Base-by-base conservation (phyloP, 1,139 yeast genomes). In the Fermentozyma sake region DNA sequence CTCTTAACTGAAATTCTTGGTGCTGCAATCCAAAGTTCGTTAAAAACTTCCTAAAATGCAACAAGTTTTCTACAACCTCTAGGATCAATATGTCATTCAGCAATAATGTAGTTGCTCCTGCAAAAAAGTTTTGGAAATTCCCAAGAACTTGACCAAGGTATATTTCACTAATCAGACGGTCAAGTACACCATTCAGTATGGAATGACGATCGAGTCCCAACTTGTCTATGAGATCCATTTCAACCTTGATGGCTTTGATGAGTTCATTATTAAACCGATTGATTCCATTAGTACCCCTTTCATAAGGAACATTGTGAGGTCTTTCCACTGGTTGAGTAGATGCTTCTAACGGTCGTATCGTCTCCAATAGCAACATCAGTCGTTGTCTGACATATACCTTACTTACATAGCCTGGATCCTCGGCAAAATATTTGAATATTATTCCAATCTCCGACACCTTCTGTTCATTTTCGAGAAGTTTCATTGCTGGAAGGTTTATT, bases 251-350 rank as follows among this genome's bases (percentile, higher is more conserved):
- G 24, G 69, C 64, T 6, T 67, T 65, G 20, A 65, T 48, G 8
- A 79, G 46, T 2, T 79, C 79, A 18, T 65, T 71, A 6, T 75
- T 68, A 46, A 76, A 82, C 23, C 57, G 53, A 18, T 60, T 60
- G 23, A 83, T 69, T 5, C 85, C 82, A 45, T 72, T 76, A 25
- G 72, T 61, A 3, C 83, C 83, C 43, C 68, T 72, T 41, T 79
- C 84, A 46, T 78, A 67, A 2, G 81, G 52, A 43, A 69, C 51
- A 48, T 47, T 53, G 7, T 57, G 55, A 21, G 59, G 55, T 15
- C 70, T 47, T 22, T 52, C 55, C 23, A 58, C 52, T 9, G 68
- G 61, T 35, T 63, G 56, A 17, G 80, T 61, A 28, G 44, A 41
- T 5, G 37, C 29, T 23, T 54, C 64, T 11, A 52, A 36, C 2